Evolutionary conservation across 2,329 filamentous ascomycete species (phyloP).

Genomic region (Colletotrichum euphorbiae): DNA sequence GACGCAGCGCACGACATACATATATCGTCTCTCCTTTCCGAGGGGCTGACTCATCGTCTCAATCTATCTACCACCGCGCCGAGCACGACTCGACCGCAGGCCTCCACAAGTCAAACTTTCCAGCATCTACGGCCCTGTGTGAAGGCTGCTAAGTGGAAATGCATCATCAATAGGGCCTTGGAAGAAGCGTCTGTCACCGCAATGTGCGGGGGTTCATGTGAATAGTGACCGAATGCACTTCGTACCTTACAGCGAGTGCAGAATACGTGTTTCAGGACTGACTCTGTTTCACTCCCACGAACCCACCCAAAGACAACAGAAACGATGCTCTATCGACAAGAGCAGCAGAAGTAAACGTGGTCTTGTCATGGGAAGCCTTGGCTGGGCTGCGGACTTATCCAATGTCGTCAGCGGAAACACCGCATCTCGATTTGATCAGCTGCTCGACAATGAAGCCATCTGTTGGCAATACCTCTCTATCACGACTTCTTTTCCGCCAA

Average conservation of each 20-base stretch:
- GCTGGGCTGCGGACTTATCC: neutral
- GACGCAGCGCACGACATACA: neutral
- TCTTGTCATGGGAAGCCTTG: constrained; percentile 3
- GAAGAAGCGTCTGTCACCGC: constrained; percentile 5
- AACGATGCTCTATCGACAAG: constrained; percentile 3
- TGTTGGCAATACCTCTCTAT: neutral
- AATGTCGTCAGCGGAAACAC: neutral
- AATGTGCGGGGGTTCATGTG: neutral
- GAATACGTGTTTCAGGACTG: constrained; percentile 22
- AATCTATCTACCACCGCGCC: neutral
- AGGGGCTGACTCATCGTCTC: constrained; percentile 15
- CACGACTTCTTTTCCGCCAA: neutral
- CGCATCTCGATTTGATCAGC: neutral
- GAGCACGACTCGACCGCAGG: constrained; percentile 13
- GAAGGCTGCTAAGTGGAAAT: neutral
- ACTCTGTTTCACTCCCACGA: constrained; percentile 21
- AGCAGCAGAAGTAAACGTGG: neutral
- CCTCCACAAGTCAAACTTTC: constrained; percentile 19
- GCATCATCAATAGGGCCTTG: neutral
- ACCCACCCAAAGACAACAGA: neutral
- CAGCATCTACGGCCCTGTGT: neutral
- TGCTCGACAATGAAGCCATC: neutral
- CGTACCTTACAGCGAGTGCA: neutral
- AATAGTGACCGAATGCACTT: neutral
- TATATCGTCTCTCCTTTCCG: neutral